These are phyloP conservation scores for Vinca minor DNA, from an alignment of 257 asterid genomes.

Conservation along the genomic window DNA sequence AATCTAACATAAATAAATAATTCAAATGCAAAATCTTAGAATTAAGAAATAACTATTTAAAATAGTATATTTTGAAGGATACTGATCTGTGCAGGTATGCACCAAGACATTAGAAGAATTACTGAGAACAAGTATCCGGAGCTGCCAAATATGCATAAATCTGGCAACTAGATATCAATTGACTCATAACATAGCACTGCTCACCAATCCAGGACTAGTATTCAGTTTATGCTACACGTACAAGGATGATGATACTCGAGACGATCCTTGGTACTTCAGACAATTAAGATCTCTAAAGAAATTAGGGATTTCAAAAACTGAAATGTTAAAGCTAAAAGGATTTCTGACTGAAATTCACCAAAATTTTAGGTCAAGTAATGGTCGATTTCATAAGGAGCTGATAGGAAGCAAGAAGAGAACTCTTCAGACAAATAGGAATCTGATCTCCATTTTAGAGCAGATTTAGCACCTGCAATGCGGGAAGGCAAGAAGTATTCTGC, in stretches of 20 bases:
- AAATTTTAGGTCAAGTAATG: too few species aligned
- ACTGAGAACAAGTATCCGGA: neutral
- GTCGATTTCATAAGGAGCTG: neutral
- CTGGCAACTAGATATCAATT: neutral
- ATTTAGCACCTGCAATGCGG: too few species aligned
- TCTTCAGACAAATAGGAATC: neutral
- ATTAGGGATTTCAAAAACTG: neutral
- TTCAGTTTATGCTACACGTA: neutral
- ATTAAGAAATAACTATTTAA: too few species aligned
- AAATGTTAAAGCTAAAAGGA: neutral
- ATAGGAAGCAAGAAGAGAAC: neutral
- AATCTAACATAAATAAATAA: neutral
- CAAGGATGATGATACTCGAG: neutral
- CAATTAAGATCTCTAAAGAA: neutral
- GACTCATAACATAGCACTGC: neutral
- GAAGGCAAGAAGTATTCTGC: neutral
- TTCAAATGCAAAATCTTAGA: neutral
- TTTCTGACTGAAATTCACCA: neutral
- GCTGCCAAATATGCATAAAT: neutral
- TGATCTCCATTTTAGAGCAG: neutral
- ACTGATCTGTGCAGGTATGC: neutral
- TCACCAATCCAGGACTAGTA: neutral
- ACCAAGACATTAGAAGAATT: neutral
- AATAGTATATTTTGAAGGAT: neutral
- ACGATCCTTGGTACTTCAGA: neutral